phyloP scores from a whole-genome alignment of 192 early-diverging fungal genomes.

The Podochytrium sp. region DNA sequence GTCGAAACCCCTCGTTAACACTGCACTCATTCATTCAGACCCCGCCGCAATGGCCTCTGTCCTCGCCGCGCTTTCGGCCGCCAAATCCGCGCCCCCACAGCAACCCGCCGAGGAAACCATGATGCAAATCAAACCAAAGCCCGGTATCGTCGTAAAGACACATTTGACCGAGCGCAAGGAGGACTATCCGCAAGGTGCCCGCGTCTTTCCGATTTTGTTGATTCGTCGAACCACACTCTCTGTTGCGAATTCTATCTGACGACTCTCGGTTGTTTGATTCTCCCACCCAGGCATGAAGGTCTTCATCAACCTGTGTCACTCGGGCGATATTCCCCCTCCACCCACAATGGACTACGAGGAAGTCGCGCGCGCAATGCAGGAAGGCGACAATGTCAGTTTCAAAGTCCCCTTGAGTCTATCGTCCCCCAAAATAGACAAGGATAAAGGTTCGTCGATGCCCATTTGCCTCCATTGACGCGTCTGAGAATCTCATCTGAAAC shows the following conservation, averaged over 20 bases:
- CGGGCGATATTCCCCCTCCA: slow-evolving; percentile 54
- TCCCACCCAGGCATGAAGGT: slow-evolving; percentile 41
- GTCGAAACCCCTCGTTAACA: background rate
- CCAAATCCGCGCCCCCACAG: background rate
- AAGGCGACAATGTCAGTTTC: slow-evolving; percentile 52
- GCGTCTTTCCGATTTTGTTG: background rate
- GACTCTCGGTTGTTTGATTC: background rate
- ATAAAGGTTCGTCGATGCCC: slow-evolving; percentile 38
- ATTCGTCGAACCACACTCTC: background rate
- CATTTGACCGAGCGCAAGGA: slow-evolving; percentile 18
- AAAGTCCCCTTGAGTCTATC: slow-evolving; percentile 63
- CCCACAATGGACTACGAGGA: slow-evolving; percentile 59
- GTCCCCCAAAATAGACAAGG: slow-evolving; percentile 44
- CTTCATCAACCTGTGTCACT: slow-evolving; percentile 72
- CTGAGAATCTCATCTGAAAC: slow-evolving; percentile 14
- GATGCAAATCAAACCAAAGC: slow-evolving; percentile 20
- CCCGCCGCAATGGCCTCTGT: background rate
- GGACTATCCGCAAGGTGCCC: slow-evolving; percentile 14
- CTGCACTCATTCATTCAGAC: slow-evolving; percentile 8
- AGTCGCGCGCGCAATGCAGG: slow-evolving; percentile 60
- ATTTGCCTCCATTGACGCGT: background rate
- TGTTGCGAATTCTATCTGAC: background rate
- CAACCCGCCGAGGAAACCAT: background rate
- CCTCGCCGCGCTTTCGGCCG: background rate
- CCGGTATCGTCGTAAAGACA: slow-evolving; percentile 39